These are phyloP conservation scores for Claviceps africana DNA, from an alignment of 2,329 filamentous ascomycete genomes.

Conservation along the genomic window DNA sequence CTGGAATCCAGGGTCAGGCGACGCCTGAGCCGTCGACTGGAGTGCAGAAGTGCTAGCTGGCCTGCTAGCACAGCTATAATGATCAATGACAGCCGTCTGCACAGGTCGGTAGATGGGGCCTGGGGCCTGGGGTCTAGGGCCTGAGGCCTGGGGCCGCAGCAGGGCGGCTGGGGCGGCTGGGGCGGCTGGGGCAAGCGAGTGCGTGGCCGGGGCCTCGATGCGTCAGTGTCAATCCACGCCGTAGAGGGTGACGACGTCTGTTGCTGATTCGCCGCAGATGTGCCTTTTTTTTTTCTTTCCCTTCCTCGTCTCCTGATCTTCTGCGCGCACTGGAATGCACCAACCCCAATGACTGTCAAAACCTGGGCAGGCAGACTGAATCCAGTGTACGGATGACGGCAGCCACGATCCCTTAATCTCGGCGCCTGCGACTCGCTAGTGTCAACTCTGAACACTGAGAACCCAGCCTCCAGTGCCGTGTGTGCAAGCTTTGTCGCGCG, in stretches of 20 bases:
- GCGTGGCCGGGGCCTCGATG: slow-evolving; percentile 3
- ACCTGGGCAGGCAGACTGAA: neutral
- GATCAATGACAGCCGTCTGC: too few relatives aligned
- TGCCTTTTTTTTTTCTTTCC: too few relatives aligned
- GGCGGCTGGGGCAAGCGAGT: slow-evolving; percentile 1
- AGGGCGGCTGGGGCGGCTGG: neutral
- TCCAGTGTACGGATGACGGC: neutral
- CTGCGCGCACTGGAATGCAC: slow-evolving; percentile 1
- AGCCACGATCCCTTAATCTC: neutral
- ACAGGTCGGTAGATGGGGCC: neutral
- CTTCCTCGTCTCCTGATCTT: neutral
- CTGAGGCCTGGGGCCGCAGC: neutral
- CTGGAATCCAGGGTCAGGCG: neutral
- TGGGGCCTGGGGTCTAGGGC: too few relatives aligned
- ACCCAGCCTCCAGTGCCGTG: too few relatives aligned
- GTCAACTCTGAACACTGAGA: too few relatives aligned
- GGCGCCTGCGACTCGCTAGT: neutral
- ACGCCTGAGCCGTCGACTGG: slow-evolving; percentile 3
- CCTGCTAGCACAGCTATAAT: neutral
- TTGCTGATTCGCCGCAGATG: too few relatives aligned
- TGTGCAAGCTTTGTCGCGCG: too few relatives aligned
- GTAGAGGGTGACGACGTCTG: too few relatives aligned
- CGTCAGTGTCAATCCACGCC: too few relatives aligned
- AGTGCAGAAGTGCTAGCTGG: slow-evolving; percentile 3
- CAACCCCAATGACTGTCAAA: neutral